Conservation (phyloP, 2,329 filamentous ascomycete genomes). For the Xylariaceae sp. region DNA sequence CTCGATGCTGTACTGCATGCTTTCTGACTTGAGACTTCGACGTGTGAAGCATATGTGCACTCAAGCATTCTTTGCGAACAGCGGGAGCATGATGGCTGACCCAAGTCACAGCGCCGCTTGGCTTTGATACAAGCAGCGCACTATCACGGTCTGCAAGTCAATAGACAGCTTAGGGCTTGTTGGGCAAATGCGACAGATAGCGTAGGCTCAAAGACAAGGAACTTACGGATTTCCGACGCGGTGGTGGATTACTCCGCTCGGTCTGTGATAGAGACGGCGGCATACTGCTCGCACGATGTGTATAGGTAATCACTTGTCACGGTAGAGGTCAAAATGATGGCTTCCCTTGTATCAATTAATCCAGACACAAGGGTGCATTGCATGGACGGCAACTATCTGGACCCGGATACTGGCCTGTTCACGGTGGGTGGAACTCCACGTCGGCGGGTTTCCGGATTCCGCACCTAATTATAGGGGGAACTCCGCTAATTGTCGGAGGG, state of each 20-base stretch:
- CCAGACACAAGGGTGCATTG: too few relatives aligned
- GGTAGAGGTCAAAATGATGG: too few relatives aligned
- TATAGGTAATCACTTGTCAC: too few relatives aligned
- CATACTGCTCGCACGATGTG: background rate
- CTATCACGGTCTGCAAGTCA: background rate
- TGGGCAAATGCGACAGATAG: background rate
- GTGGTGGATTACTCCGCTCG: conserved; percentile 18
- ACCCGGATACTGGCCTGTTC: too few relatives aligned
- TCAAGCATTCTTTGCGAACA: conserved; percentile 17
- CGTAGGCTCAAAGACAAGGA: too few relatives aligned
- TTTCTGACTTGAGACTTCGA: background rate
- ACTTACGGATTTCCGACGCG: conserved; percentile 20
- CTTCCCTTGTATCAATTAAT: too few relatives aligned
- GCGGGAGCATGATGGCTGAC: conserved; percentile 18
- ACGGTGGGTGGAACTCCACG: too few relatives aligned
- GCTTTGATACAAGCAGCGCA: conserved; percentile 20
- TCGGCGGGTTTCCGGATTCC: too few relatives aligned
- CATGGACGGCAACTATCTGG: too few relatives aligned
- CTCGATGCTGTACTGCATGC: background rate
- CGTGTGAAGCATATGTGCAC: conserved; percentile 11
- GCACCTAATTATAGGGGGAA: too few relatives aligned
- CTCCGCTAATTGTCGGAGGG: too few relatives aligned
- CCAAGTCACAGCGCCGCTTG: conserved; percentile 18
- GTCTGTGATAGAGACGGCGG: conserved; percentile 13
- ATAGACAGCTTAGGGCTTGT: background rate